A percentile compares a stretch with the other conserved stretches of the same genome.
These are phyloP conservation scores for Chrysosphaeria jannelii DNA, from an alignment of 2,329 filamentous ascomycete genomes.

Conservation along the genomic window DNA sequence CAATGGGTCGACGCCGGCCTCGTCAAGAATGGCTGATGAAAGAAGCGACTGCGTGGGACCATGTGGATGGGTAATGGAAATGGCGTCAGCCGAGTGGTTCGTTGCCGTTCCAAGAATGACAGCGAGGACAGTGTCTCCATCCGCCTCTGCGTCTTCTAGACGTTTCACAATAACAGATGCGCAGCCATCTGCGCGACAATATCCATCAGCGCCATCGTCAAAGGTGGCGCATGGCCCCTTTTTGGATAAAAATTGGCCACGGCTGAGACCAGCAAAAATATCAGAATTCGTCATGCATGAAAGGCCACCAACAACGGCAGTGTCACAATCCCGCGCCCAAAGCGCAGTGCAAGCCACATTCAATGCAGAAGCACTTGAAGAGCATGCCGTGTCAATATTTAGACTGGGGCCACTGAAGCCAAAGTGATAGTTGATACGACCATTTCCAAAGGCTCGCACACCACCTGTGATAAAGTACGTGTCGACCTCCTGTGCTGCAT, in stretches of 20 bases:
- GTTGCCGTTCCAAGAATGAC: slow-evolving; percentile 46
- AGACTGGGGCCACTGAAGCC: slow-evolving; percentile 45
- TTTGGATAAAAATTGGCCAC: slow-evolving; percentile 51
- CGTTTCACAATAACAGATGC: slow-evolving; percentile 52
- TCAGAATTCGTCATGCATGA: slow-evolving; percentile 59
- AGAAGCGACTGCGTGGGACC: slow-evolving; percentile 43
- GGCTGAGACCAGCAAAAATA: slow-evolving; percentile 44
- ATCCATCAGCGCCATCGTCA: slow-evolving; percentile 52
- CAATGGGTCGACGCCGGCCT: slow-evolving; percentile 43
- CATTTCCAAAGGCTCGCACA: slow-evolving; percentile 14
- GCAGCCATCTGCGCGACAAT: slow-evolving; percentile 46
- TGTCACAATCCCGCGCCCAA: slow-evolving; percentile 50
- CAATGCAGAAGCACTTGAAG: slow-evolving; percentile 41
- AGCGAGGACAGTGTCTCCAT: slow-evolving; percentile 50
- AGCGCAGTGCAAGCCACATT: slow-evolving; percentile 43
- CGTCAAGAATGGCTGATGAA: slow-evolving; percentile 37
- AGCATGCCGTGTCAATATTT: slow-evolving; percentile 52
- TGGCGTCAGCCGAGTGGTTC: slow-evolving; percentile 55
- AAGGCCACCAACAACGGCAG: slow-evolving; percentile 48
- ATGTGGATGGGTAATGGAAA: slow-evolving; percentile 64
- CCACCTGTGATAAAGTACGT: slow-evolving; percentile 17
- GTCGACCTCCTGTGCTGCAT: slow-evolving; percentile 40
- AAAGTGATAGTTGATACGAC: slow-evolving; percentile 48
- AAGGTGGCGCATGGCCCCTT: slow-evolving; percentile 54
- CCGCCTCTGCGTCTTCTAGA: slow-evolving; percentile 44